Conservation (phyloP, 345 rosid species). For the Luvunga scandens region DNA sequence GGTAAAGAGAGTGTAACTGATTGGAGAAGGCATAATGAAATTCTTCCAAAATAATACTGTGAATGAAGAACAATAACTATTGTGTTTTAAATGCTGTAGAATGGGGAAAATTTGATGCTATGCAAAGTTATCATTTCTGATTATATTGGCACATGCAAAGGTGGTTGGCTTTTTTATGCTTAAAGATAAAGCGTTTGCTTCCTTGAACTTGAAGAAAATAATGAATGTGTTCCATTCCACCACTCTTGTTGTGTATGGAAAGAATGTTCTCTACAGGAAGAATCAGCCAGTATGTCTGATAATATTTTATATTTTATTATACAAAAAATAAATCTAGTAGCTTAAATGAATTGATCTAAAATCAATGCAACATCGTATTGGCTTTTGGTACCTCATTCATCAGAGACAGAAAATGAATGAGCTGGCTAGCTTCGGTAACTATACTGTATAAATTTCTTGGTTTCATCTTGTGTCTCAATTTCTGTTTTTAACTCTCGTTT, state of each 20-base stretch:
- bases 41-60: neutral
- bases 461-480: neutral
- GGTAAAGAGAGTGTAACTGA: constrained; percentile 7
- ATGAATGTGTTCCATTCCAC: constrained; percentile 22
- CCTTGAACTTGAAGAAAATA: constrained; percentile 6
- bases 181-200: neutral
- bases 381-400: neutral
- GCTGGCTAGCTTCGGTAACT: neutral
- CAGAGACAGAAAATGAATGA: neutral
- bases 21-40: constrained; percentile 13
- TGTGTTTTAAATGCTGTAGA: neutral
- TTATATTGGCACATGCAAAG: neutral
- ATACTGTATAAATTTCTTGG: neutral
- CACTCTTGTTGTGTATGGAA: neutral
- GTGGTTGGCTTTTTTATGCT: neutral
- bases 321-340: neutral
- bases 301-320: neutral
- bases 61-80: neutral
- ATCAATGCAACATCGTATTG: neutral
- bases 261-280: neutral
- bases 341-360: neutral
- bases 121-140: neutral
- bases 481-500: neutral
- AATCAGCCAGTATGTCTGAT: neutral
- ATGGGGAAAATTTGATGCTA: neutral